Evolutionary conservation across 176 grass and related monocot genomes (phyloP).

Genomic region (Raddia guianensis): DNA sequence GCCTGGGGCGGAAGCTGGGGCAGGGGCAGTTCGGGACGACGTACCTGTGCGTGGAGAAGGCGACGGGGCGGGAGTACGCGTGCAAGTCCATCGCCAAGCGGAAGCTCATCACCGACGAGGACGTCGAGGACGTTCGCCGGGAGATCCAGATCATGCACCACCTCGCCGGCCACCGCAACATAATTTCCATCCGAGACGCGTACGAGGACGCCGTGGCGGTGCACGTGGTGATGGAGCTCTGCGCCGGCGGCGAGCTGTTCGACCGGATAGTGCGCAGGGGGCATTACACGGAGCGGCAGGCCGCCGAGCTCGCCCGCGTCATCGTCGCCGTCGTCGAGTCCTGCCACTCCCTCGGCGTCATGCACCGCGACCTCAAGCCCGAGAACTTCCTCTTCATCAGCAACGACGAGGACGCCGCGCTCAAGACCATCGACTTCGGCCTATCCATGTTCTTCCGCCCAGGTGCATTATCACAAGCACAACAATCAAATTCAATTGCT

Average conservation of each 20-base stretch:
- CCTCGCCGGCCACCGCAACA: constrained; percentile 54
- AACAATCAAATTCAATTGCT: neutral
- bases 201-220: constrained; percentile 57
- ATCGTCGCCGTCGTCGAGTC: constrained; percentile 53
- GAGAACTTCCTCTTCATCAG: constrained; percentile 55
- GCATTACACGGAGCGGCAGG: constrained; percentile 61
- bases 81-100: constrained; percentile 78
- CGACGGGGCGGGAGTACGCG: constrained; percentile 48
- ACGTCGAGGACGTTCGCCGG: constrained; percentile 62
- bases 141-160: constrained; percentile 80
- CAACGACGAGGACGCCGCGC: constrained; percentile 46
- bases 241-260: constrained; percentile 59
- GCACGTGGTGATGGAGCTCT: constrained; percentile 64
- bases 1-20: constrained; percentile 51
- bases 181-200: constrained; percentile 44
- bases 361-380: constrained; percentile 57
- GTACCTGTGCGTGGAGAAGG: constrained; percentile 62
- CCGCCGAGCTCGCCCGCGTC: constrained; percentile 38
- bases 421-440: constrained; percentile 66
- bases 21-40: constrained; percentile 63
- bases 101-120: constrained; percentile 68
- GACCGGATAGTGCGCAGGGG: constrained; percentile 53
- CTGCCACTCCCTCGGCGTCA: constrained; percentile 59
- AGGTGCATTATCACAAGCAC: constrained; percentile 3
- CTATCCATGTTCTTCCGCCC: constrained; percentile 67